Evolutionary conservation across 306 rosid species (phyloP).

Genomic region (Betula pendula): DNA sequence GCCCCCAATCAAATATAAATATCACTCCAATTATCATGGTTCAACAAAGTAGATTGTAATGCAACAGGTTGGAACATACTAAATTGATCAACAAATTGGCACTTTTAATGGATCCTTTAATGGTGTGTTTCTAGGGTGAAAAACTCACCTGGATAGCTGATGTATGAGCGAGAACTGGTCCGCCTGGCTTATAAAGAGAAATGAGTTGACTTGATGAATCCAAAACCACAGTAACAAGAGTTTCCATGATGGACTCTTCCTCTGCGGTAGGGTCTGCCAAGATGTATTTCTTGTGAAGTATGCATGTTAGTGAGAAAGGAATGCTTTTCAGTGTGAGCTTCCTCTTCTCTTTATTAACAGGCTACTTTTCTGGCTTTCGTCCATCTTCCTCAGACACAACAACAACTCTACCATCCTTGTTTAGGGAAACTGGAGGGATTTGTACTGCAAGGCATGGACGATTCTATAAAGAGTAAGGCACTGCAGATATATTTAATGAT

Average conservation of each 20-base stretch:
- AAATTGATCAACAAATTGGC: neutral
- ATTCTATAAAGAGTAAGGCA: slow-evolving; percentile 1
- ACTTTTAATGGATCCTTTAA: slow-evolving; percentile 8
- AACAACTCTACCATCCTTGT: slow-evolving; percentile 74
- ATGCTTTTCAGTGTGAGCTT: slow-evolving; percentile 60
- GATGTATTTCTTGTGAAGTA: slow-evolving; percentile 78
- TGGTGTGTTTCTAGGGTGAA: slow-evolving; percentile 4
- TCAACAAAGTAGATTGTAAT: neutral
- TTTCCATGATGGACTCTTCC: slow-evolving; percentile 89
- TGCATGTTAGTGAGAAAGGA: slow-evolving; percentile 81
- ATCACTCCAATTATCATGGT: neutral
- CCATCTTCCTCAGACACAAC: slow-evolving; percentile 60
- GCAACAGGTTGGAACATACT: neutral
- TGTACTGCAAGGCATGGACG: slow-evolving; percentile 54
- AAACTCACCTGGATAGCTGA: slow-evolving; percentile 74
- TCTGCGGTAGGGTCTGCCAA: slow-evolving; percentile 90
- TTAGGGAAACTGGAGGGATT: slow-evolving; percentile 72
- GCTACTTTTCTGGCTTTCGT: slow-evolving; percentile 47
- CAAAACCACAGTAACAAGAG: slow-evolving; percentile 74
- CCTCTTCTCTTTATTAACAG: slow-evolving; percentile 71
- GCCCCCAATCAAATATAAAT: neutral
- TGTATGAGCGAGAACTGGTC: slow-evolving; percentile 68
- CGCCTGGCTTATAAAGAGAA: slow-evolving; percentile 91
- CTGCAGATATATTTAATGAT: neutral
- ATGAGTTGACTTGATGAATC: slow-evolving; percentile 70